Evolutionary conservation across 495 filamentous ascomycete genomes (phyloP), one percentile per base, ranked within the genome.

Genomic region (Delitschia confertaspora): DNA sequence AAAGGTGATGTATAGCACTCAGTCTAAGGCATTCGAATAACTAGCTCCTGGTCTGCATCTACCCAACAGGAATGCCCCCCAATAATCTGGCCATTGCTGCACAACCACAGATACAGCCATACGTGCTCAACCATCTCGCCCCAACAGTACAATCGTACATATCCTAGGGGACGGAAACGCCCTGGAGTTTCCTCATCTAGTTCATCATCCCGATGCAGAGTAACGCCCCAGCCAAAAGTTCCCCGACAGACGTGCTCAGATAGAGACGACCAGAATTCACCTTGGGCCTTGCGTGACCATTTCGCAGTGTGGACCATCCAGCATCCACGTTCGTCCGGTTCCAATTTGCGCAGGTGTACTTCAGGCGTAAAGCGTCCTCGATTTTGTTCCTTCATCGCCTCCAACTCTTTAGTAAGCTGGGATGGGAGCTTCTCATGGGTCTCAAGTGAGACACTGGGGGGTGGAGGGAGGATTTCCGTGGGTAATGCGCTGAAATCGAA

Each of bases 101-200:
- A 51, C 8, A 48, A 26, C 47, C 47, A 52, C 0, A 57, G 18
- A 1, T 8, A 31, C n/a, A 57, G 33, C 49, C 49, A 57, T 13
- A 42, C 43, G 14, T 45, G 30, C 14, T 49, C 49, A 4, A 50
- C 48, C 4, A 57, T 17, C 32, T 57, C 49, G 3, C 44, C 53
- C 49, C 48, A 53, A 33, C 49, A 52, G 37, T 57, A 50, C 1
- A 57, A 33, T 4, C 41, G 40, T 24, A 53, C 41, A 13, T 24
- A 4, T 18, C 53, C 49, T 11, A 56, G 33, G 11, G 14, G 13
- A 13, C 33, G 4, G 17, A 33, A 24, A 9, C 21, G n/a, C 1
- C 26, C 33, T 22, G 18, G 0, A 4, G 4, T 22, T 16, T 31
- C 38, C 7, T 37, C 23, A 10, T 40, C 21, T 19, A 26, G 17